Percentiles rank a stretch among this genome's conserved stretches.
Evolutionary conservation across 2,329 filamentous ascomycete genomes (phyloP).

Genomic region (Botrytis fragariae): DNA sequence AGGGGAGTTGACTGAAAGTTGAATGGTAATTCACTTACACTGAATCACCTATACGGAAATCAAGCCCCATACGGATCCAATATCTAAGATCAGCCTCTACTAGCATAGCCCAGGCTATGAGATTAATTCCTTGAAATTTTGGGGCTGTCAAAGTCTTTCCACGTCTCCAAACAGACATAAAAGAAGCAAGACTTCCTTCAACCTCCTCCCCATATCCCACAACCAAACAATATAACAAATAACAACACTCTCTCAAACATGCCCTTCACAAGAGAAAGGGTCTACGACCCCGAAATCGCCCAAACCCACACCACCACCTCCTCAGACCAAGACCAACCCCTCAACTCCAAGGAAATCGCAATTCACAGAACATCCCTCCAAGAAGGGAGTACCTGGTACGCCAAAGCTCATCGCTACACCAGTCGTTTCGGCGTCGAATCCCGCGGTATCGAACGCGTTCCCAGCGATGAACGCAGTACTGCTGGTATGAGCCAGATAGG

Average conservation of each 20-base stretch:
- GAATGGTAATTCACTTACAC: neutral
- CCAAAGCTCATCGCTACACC: slow-evolving; percentile 60
- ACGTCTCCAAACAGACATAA: neutral
- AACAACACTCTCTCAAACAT: neutral
- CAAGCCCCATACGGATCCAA: neutral
- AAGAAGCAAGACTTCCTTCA: neutral
- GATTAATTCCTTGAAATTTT: neutral
- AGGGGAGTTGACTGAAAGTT: neutral
- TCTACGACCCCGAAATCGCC: slow-evolving; percentile 14
- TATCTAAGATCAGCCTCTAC: neutral
- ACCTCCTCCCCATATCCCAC: neutral
- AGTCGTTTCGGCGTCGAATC: slow-evolving; percentile 68
- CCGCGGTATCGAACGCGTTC: slow-evolving; percentile 73
- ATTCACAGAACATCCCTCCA: slow-evolving; percentile 59
- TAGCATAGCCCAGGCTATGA: neutral
- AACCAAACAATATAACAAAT: neutral
- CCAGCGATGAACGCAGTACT: slow-evolving; percentile 65
- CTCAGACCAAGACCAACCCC: neutral
- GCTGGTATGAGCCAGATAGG: slow-evolving; percentile 63
- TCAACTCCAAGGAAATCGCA: slow-evolving; percentile 22
- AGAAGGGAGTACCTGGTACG: slow-evolving; percentile 54
- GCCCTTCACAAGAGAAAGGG: neutral
- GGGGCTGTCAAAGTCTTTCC: neutral
- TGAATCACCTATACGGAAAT: neutral
- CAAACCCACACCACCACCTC: slow-evolving; percentile 13